Evolutionary conservation across 2,329 filamentous ascomycete genomes (phyloP).

Genomic region (Beauveria scarabaeidicola): DNA sequence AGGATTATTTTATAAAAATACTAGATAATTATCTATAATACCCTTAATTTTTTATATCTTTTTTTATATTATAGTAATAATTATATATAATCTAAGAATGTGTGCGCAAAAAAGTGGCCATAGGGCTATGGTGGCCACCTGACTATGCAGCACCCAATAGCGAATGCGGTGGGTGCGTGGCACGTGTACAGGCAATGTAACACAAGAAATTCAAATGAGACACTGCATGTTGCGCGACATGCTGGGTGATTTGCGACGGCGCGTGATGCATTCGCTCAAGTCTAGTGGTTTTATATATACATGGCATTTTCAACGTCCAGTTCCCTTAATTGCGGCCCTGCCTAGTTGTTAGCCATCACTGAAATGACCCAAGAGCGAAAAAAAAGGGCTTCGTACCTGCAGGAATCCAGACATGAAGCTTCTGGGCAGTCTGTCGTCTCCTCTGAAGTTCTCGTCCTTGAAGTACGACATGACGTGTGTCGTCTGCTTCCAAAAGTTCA

Average conservation of each 20-base stretch:
- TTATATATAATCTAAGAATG: too few species aligned
- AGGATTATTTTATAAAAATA: too few species aligned
- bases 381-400: conserved; percentile 54
- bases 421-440: conserved; percentile 69
- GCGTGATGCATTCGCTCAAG: conserved; percentile 10
- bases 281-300: conserved; percentile 27
- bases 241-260: neutral
- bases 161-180: too few species aligned
- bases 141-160: too few species aligned
- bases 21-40: too few species aligned
- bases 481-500: conserved; percentile 99
- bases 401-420: conserved; percentile 94
- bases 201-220: neutral
- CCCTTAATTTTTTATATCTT: too few species aligned
- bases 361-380: neutral
- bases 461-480: conserved; percentile 97
- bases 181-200: neutral
- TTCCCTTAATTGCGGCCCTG: conserved; percentile 48
- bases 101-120: too few species aligned
- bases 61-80: too few species aligned
- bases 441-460: conserved; percentile 69
- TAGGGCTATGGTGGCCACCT: too few species aligned
- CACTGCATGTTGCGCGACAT: conserved; percentile 1
- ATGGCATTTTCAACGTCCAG: conserved; percentile 15
- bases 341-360: conserved; percentile 15